Conservation (phyloP, 805 yeast genomes). For the Saccharomycopsis olivae region DNA sequence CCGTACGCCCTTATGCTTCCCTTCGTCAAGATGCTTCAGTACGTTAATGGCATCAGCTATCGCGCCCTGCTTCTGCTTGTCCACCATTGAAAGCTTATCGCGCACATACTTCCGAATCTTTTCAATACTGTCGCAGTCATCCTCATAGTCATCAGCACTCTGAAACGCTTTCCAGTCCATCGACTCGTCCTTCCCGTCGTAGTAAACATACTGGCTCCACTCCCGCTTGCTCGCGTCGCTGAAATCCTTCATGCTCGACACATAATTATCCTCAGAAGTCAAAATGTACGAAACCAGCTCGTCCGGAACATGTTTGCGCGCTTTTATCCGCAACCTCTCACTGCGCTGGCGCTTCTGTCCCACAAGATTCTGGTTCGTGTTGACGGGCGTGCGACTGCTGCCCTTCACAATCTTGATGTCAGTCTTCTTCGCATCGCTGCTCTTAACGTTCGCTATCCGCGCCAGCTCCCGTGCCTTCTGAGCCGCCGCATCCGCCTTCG, state of each 20-base stretch:
- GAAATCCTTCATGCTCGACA: conserved; percentile 2
- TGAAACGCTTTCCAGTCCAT: conserved; percentile 11
- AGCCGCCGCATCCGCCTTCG: too few relatives aligned
- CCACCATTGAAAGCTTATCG: not conserved
- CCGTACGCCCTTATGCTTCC: conserved; percentile 7
- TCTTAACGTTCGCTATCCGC: too few relatives aligned
- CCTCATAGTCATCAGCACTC: conserved; percentile 9
- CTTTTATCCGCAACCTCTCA: too few relatives aligned
- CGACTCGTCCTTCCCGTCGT: conserved; percentile 13
- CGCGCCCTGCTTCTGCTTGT: conserved; percentile 2
- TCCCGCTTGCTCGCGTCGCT: conserved; percentile 2
- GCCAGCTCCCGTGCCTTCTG: too few relatives aligned
- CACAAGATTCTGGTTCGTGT: conserved; percentile 6
- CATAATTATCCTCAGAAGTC: too few relatives aligned
- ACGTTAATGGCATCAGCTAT: conserved; percentile 6
- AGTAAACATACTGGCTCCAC: conserved; percentile 11
- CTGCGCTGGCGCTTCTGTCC: too few relatives aligned
- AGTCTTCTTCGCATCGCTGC: too few relatives aligned
- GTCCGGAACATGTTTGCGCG: too few relatives aligned
- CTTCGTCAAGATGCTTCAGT: conserved; percentile 12
- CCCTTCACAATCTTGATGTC: conserved; percentile 6
- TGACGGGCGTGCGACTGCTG: not conserved
- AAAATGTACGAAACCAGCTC: too few relatives aligned
- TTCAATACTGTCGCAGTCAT: conserved; percentile 9
- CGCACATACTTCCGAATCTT: conserved; percentile 6